phyloP scores from a whole-genome alignment of 2,329 filamentous ascomycete species.

The Hypoxylon sp. region DNA sequence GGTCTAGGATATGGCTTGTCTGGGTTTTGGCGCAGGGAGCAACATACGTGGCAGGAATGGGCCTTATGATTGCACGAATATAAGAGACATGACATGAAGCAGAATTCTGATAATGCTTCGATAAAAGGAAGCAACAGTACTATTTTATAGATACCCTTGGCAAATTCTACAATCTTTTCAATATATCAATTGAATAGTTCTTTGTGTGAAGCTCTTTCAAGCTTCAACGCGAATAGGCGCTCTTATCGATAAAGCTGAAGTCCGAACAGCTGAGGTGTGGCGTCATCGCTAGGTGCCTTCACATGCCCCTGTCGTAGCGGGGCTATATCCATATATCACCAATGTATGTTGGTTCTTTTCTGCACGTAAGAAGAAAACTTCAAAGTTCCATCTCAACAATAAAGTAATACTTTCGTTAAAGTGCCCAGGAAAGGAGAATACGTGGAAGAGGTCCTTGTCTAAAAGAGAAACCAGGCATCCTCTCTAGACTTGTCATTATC shows the following conservation, averaged over 20 bases:
- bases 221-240: background rate
- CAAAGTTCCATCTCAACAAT: slow-evolving; percentile 1
- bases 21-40: slow-evolving; percentile 23
- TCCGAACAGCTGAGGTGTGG: slow-evolving; percentile 4
- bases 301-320: slow-evolving; percentile 34
- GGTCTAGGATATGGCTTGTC: slow-evolving; percentile 10
- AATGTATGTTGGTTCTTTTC: background rate
- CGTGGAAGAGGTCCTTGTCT: background rate
- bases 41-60: background rate
- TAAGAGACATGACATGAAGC: slow-evolving; percentile 9
- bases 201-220: background rate
- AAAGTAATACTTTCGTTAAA: slow-evolving; percentile 8
- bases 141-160: background rate
- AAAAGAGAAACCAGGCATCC: background rate
- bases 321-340: slow-evolving; percentile 26
- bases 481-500: background rate
- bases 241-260: slow-evolving; percentile 31
- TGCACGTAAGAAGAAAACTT: background rate
- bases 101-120: background rate
- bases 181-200: background rate
- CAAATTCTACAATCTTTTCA: background rate
- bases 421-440: background rate
- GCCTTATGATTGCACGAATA: slow-evolving; percentile 12
- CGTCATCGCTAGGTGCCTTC: slow-evolving; percentile 41
- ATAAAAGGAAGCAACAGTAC: background rate